Evolutionary conservation across 805 yeast genomes (phyloP).

Genomic region (Cyberlindnera euphorbiae): DNA sequence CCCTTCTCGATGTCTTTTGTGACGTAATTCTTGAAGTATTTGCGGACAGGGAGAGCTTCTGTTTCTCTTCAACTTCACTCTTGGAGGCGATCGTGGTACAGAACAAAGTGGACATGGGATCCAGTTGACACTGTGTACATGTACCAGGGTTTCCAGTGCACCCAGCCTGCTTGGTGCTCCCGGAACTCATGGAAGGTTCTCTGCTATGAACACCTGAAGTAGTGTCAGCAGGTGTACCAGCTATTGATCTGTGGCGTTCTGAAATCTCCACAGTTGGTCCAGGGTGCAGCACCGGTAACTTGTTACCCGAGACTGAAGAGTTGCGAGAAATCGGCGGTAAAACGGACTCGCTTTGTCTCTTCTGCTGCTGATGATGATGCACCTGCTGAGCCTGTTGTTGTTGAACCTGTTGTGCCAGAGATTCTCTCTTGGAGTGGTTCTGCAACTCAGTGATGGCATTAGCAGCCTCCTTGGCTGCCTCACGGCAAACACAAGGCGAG

Average conservation of each 20-base stretch:
- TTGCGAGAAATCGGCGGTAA: constrained; percentile 38
- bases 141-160: constrained; percentile 90
- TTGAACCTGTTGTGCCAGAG: constrained; percentile 7
- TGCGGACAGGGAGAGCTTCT: constrained; percentile 8
- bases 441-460: constrained; percentile 29
- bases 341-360: constrained; percentile 4
- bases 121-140: constrained; percentile 75
- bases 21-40: constrained; percentile 3
- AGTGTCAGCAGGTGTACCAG: constrained; percentile 19
- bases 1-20: constrained; percentile 6
- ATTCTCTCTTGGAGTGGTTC: constrained; percentile 20
- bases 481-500: constrained; percentile 89
- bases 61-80: constrained; percentile 21
- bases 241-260: constrained; percentile 28
- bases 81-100: constrained; percentile 77
- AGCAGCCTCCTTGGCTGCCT: constrained; percentile 47
- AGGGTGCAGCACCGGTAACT: constrained; percentile 58
- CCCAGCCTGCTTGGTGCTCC: constrained; percentile 28
- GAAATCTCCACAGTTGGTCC: constrained; percentile 54
- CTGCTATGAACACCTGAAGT: constrained; percentile 1
- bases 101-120: constrained; percentile 84
- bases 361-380: too few relatives aligned
- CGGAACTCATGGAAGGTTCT: constrained; percentile 1
- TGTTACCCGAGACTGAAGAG: constrained; percentile 28
- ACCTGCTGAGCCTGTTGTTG: constrained; percentile 9